Base-by-base conservation (phyloP, 1,139 yeast genomes). In the Eremothecium sinecaudum region DNA sequence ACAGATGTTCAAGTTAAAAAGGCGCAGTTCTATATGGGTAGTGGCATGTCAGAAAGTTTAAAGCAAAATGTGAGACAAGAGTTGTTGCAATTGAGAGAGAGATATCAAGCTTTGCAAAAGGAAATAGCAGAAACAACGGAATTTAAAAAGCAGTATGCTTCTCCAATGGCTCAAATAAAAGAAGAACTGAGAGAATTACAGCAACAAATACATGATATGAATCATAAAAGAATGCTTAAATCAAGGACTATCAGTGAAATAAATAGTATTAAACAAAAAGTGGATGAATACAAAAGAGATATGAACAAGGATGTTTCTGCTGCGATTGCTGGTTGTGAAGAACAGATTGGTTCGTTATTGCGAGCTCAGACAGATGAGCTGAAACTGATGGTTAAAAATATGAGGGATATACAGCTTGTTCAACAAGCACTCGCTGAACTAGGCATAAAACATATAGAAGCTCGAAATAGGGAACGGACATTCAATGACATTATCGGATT, bases 31-130 rank as follows among this genome's bases (percentile, higher is more conserved):
- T 69, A 76, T 49, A 67, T 63, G 24, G 53, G 60, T 2, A 59
- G 61, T 22, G 75, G 77, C 5, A 54, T 75, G 33, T 58, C 72
- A n/a, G 55, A 54, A 22, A 61, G 56, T n/a, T 43, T 43, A 33
- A 48, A 53, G 42, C 33, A 32, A 13, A 33, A 41, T 34, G 39
- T 48, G 31, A 19, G 43, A n/a, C 33, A 42, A 19, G 50, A 51
- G 14, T 49, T 61, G 9, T 27, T 42, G 6, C 38, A 35, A 3
- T 27, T 40, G 9, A 35, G 41, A 30, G 27, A 28, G 8, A 44
- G 40, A 34, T 37, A 41, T 3, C 38, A 40, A 4, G 45, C 42
- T 5, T 34, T 46, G 3, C 47, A 53, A 25, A 44, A 40, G n/a
- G 41, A 42, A 15, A 42, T 59, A 19, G 47, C 44, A 22, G 41